Percentiles rank a stretch among this genome's conserved stretches.
Conservation (phyloP, 2,329 filamentous ascomycete species). For the Venturia carpophila region DNA sequence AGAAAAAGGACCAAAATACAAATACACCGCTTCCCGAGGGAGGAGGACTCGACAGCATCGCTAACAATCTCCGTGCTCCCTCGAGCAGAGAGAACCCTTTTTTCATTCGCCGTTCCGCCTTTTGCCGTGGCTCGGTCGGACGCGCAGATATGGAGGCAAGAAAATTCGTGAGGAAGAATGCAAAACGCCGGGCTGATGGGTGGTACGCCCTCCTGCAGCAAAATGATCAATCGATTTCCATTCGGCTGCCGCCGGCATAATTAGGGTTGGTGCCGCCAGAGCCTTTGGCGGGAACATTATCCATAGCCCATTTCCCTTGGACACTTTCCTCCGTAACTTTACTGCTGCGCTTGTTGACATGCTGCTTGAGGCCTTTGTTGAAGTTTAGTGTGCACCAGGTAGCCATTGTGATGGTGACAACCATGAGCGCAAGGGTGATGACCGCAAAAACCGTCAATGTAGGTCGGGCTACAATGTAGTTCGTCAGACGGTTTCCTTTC, state of each 20-base stretch:
- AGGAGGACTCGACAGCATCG: not conserved
- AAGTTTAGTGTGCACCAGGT: slow-evolving; percentile 88
- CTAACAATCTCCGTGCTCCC: not conserved
- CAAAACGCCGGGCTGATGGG: slow-evolving; percentile 5
- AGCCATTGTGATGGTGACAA: slow-evolving; percentile 81
- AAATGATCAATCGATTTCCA: slow-evolving; percentile 19
- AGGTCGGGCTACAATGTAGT: slow-evolving; percentile 72
- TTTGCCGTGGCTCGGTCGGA: not conserved
- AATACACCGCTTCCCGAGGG: not conserved
- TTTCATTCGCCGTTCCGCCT: not conserved
- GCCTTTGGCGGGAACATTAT: slow-evolving; percentile 43
- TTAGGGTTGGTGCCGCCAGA: slow-evolving; percentile 22
- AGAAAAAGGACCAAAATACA: not conserved
- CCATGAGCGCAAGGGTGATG: slow-evolving; percentile 80
- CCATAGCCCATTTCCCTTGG: slow-evolving; percentile 35
- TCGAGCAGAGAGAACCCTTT: not conserved
- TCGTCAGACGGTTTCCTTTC: slow-evolving; percentile 38
- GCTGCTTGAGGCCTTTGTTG: slow-evolving; percentile 77
- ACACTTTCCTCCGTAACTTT: slow-evolving; percentile 38
- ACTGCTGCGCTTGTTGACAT: slow-evolving; percentile 53
- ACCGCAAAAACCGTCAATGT: slow-evolving; percentile 90
- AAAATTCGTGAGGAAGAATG: slow-evolving; percentile 5
- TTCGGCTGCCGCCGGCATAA: slow-evolving; percentile 14
- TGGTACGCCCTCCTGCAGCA: not conserved
- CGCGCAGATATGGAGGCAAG: not conserved